These are phyloP conservation scores for Grigorovia jiainica DNA, from an alignment of 805 yeast species.

Conservation along the genomic window DNA sequence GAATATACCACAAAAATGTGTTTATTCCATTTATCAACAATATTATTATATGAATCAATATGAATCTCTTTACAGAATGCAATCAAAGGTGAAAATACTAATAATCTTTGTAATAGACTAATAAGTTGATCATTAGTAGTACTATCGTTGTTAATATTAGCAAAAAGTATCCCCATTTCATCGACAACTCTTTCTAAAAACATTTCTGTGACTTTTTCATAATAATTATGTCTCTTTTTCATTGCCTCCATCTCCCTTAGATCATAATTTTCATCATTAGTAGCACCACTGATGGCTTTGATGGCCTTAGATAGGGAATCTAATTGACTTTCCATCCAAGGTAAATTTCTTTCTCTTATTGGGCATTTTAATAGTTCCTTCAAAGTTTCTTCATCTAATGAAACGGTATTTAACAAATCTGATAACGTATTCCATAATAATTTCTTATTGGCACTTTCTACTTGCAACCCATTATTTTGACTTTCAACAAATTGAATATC, in stretches of 20 bases:
- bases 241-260: conserved; percentile 64
- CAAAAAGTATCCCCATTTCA: conserved; percentile 38
- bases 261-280: conserved; percentile 33
- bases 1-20: conserved; percentile 30
- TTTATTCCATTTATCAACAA: conserved; percentile 35
- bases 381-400: conserved; percentile 50
- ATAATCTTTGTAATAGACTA: conserved; percentile 30
- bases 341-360: conserved; percentile 37
- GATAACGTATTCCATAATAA: conserved; percentile 60
- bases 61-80: conserved; percentile 54
- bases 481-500: conserved; percentile 65
- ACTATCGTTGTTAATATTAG: conserved; percentile 27
- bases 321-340: conserved; percentile 48
- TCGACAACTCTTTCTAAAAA: conserved; percentile 40
- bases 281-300: conserved; percentile 46
- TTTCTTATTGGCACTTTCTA: conserved; percentile 73
- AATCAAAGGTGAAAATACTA: conserved; percentile 40
- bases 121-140: conserved; percentile 23
- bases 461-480: conserved; percentile 74
- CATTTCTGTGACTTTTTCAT: conserved; percentile 43
- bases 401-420: conserved; percentile 60
- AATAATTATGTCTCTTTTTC: conserved; percentile 50
- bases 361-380: conserved; percentile 36
- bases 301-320: conserved; percentile 54
- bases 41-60: conserved; percentile 34